A percentile compares a stretch with the other conserved stretches of the same genome.
Evolutionary conservation across 345 rosid species (phyloP).

Genomic region (Excoecaria cochinchinensis): DNA sequence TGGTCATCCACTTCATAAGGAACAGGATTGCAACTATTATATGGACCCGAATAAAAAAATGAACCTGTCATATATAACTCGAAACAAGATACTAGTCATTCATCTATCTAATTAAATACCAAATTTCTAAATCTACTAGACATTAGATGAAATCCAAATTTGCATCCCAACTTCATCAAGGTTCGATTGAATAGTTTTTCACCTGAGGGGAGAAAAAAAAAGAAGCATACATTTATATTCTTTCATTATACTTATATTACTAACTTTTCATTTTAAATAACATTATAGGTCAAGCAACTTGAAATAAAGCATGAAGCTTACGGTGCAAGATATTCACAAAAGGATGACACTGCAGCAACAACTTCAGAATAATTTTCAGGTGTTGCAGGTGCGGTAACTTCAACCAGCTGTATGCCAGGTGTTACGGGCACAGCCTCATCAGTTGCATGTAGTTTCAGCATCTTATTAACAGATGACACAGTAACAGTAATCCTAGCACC

Average conservation of each 20-base stretch:
- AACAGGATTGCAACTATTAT: background rate
- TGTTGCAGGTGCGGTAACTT: slow-evolving; percentile 89
- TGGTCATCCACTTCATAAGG: background rate
- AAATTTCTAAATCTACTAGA: too few species aligned
- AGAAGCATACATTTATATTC: too few species aligned
- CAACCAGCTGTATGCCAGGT: slow-evolving; percentile 96
- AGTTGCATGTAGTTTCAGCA: slow-evolving; percentile 77
- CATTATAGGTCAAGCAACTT: background rate
- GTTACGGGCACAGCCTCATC: slow-evolving; percentile 92
- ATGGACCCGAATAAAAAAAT: background rate
- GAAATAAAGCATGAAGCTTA: slow-evolving; percentile 34
- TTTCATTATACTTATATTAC: too few species aligned
- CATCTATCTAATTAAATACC: background rate
- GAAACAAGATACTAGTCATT: background rate
- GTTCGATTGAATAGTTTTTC: too few species aligned
- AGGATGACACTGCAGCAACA: slow-evolving; percentile 69
- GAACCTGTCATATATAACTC: background rate
- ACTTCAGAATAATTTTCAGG: slow-evolving; percentile 85
- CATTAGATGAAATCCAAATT: too few species aligned
- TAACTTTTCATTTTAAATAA: background rate
- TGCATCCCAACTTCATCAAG: too few species aligned
- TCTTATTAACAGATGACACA: slow-evolving; percentile 79
- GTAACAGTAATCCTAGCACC: slow-evolving; percentile 70
- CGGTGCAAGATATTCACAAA: slow-evolving; percentile 97
- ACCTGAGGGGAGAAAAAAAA: too few species aligned